Conservation (phyloP, 805 yeast species). For the Suhomyces sp. region DNA sequence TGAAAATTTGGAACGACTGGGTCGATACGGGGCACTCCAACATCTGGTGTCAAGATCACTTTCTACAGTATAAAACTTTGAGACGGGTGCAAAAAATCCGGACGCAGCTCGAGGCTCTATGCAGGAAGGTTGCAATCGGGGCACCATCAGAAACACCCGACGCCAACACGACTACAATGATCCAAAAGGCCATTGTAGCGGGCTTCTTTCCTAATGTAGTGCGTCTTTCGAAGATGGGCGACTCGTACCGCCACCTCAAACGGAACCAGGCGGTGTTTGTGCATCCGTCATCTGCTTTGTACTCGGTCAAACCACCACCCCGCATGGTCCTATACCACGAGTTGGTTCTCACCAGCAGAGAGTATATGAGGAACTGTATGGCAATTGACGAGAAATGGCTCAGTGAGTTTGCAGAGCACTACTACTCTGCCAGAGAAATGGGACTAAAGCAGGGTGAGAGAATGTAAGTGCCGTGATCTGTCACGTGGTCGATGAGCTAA, state of each 20-base stretch:
- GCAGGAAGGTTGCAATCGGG: slow-evolving; percentile 49
- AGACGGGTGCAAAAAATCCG: slow-evolving; percentile 67
- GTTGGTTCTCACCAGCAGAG: slow-evolving; percentile 78
- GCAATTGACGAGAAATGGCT: slow-evolving; percentile 74
- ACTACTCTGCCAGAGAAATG: slow-evolving; percentile 26
- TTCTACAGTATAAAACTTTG: slow-evolving; percentile 71
- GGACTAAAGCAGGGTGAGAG: too few species aligned
- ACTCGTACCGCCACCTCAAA: slow-evolving; percentile 62
- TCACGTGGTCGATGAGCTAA: not conserved
- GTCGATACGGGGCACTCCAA: slow-evolving; percentile 59
- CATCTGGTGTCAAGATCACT: slow-evolving; percentile 85
- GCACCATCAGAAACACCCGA: slow-evolving; percentile 9
- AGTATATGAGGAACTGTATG: slow-evolving; percentile 81
- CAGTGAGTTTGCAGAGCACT: slow-evolving; percentile 70
- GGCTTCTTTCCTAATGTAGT: slow-evolving; percentile 73
- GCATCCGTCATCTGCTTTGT: slow-evolving; percentile 83
- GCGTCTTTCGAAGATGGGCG: slow-evolving; percentile 58
- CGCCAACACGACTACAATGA: slow-evolving; percentile 13
- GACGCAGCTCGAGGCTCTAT: slow-evolving; percentile 61
- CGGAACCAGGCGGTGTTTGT: slow-evolving; percentile 71
- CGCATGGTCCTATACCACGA: slow-evolving; percentile 77
- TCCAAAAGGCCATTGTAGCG: slow-evolving; percentile 57
- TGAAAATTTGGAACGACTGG: slow-evolving; percentile 81
- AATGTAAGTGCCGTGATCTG: too few species aligned
- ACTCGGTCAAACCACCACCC: slow-evolving; percentile 66